Conservation (phyloP, 345 rosid genomes). For the Arabis hirsuta region DNA sequence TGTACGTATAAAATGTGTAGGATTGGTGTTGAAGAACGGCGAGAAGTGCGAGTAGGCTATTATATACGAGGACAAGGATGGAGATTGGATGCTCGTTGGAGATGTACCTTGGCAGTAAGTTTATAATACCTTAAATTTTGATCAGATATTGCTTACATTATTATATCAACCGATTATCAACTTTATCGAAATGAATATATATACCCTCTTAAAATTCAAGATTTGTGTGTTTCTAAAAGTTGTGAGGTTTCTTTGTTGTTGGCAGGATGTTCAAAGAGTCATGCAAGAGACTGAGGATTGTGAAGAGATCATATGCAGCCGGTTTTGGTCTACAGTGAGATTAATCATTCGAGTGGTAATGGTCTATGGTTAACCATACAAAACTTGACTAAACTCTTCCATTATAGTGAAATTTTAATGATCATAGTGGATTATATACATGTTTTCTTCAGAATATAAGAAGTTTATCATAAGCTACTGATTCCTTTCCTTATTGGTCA, state of each 20-base stretch:
- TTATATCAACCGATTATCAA: background rate
- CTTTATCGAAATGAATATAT: background rate
- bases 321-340: constrained; percentile 47
- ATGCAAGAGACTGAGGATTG: constrained; percentile 63
- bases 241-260: background rate
- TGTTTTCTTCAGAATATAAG: constrained; percentile 7
- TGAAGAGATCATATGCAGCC: constrained; percentile 64
- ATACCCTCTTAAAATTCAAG: background rate
- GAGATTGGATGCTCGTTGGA: constrained; percentile 83
- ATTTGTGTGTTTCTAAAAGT: background rate
- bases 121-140: background rate
- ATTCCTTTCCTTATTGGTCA: background rate
- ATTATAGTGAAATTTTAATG: constrained; percentile 1
- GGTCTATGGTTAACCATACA: background rate
- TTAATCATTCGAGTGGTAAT: background rate
- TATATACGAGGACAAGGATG: constrained; percentile 75
- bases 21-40: constrained; percentile 57
- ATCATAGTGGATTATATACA: background rate
- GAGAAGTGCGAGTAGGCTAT: constrained; percentile 54
- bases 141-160: background rate
- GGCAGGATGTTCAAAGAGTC: constrained; percentile 70
- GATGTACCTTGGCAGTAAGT: constrained; percentile 91
- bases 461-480: background rate
- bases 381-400: background rate
- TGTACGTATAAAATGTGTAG: constrained; percentile 28